These are phyloP conservation scores for Pyricularia sp. DNA, from an alignment of 2,329 filamentous ascomycete genomes.

Conservation along the genomic window DNA sequence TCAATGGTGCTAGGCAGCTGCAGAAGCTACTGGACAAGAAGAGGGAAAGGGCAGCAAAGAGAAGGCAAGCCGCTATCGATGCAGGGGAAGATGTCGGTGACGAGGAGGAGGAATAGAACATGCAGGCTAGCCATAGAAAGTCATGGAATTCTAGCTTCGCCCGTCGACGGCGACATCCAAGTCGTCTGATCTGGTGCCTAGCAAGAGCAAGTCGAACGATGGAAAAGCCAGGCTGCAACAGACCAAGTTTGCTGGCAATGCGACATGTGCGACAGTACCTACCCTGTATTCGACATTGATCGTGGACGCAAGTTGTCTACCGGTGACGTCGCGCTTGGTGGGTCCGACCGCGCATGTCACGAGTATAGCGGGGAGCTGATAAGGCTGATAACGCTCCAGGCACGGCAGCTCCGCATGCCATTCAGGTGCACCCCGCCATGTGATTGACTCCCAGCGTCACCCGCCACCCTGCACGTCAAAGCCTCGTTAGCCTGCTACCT, in stretches of 20 bases:
- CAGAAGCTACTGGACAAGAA: slow-evolving; percentile 70
- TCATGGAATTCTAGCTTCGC: not conserved
- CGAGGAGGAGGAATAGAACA: slow-evolving; percentile 19
- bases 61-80: slow-evolving; percentile 38
- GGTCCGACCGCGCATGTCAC: not conserved
- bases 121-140: not conserved
- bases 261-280: not conserved
- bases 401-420: not conserved
- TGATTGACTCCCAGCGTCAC: not conserved
- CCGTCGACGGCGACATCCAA: not conserved
- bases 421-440: not conserved
- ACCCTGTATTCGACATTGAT: not conserved
- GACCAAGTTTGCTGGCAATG: not conserved
- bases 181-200: not conserved
- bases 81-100: slow-evolving; percentile 36
- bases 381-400: not conserved
- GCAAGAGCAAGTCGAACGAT: not conserved
- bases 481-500: not conserved
- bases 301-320: not conserved
- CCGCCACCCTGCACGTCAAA: not conserved
- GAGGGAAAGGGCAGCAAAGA: slow-evolving; percentile 44
- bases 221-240: not conserved
- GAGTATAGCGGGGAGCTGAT: not conserved
- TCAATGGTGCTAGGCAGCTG: slow-evolving; percentile 75
- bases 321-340: not conserved